These are phyloP conservation scores for Corrigiola litoralis DNA, from an alignment of 179 eudicot species.

Conservation along the genomic window DNA sequence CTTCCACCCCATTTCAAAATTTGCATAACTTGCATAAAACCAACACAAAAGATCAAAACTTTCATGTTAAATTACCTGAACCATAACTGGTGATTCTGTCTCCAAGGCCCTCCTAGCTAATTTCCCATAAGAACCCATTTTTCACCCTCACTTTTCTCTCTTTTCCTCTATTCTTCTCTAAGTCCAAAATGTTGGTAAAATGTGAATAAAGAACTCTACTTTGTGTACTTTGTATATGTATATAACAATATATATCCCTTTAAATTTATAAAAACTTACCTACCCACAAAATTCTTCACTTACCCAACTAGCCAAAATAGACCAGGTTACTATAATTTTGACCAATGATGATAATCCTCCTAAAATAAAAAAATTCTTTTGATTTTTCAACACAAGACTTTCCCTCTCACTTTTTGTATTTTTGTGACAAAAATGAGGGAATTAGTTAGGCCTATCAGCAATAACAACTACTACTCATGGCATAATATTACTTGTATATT, in stretches of 20 bases:
- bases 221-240: too few species aligned
- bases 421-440: background rate
- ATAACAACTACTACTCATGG: background rate
- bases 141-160: background rate
- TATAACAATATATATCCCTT: background rate
- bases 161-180: background rate
- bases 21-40: constrained; percentile 6
- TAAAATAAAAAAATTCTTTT: too few species aligned
- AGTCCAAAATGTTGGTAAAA: too few species aligned
- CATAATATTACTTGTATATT: background rate
- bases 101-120: constrained; percentile 77
- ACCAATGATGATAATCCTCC: too few species aligned
- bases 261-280: constrained; percentile 4
- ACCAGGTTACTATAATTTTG: constrained; percentile 2
- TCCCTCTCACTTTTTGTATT: background rate
- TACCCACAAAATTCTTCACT: constrained; percentile 3
- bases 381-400: background rate
- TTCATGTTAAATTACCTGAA: constrained; percentile 55
- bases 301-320: constrained; percentile 12
- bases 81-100: constrained; percentile 95
- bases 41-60: background rate
- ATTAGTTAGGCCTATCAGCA: background rate
- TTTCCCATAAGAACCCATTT: constrained; percentile 76
- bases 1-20: constrained; percentile 10
- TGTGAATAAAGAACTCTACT: too few species aligned